Percentiles rank a stretch among this genome's conserved stretches.
phyloP scores from a whole-genome alignment of 2,329 filamentous ascomycete species.

The Colletotrichum sp. region DNA sequence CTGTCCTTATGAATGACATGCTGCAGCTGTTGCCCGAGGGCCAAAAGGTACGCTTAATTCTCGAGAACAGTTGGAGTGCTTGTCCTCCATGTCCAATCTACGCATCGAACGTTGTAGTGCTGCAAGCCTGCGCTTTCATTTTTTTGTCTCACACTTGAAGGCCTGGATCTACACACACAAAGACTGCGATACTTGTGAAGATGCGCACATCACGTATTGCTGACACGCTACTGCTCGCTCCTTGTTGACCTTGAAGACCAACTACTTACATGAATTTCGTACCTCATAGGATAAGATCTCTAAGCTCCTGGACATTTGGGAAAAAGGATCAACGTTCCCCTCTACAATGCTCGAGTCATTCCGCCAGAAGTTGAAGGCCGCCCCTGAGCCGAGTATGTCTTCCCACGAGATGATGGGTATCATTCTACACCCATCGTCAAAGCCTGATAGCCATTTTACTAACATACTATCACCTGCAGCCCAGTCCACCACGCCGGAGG shows the following conservation, averaged over 20 bases:
- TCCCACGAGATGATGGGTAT: slow-evolving; percentile 7
- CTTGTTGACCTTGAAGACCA: background rate
- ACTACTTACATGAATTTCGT: slow-evolving; percentile 44
- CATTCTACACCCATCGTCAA: background rate
- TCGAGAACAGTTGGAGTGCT: background rate
- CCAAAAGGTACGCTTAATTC: slow-evolving; percentile 84
- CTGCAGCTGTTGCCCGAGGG: slow-evolving; percentile 85
- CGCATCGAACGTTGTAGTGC: background rate
- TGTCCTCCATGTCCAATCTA: background rate
- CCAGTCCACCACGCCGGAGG: slow-evolving; percentile 73
- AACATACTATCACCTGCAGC: slow-evolving; percentile 43
- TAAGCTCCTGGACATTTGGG: slow-evolving; percentile 97
- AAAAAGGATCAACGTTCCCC: slow-evolving; percentile 92
- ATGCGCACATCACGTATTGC: background rate
- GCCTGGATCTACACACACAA: background rate
- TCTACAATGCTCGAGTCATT: slow-evolving; percentile 78
- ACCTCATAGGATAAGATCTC: slow-evolving; percentile 87
- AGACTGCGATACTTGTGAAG: background rate
- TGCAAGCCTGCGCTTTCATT: background rate
- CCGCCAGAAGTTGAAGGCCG: slow-evolving; percentile 77
- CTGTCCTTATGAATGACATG: slow-evolving; percentile 94
- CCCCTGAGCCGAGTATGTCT: slow-evolving; percentile 68
- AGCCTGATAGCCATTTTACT: background rate
- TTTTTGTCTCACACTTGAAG: background rate
- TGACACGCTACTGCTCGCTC: background rate